A percentile compares a stretch with the other conserved stretches of the same genome.
Evolutionary conservation across 495 filamentous ascomycete genomes (phyloP).

Genomic region (Aspergillus funiculosus): DNA sequence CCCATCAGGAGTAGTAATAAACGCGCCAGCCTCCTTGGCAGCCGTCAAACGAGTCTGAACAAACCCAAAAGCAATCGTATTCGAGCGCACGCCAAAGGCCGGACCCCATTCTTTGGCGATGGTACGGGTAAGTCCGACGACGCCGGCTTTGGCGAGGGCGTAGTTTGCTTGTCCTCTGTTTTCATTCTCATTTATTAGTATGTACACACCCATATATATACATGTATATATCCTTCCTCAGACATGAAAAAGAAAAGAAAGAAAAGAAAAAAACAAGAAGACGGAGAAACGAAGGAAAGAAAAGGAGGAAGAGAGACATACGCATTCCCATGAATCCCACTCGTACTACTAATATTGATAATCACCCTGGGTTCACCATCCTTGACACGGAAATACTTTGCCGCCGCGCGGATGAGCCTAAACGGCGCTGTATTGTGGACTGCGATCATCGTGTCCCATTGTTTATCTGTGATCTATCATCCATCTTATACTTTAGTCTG

Average conservation of each 20-base stretch:
- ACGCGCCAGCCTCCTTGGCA: conserved; percentile 74
- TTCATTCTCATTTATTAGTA: not conserved
- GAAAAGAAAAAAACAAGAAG: not conserved
- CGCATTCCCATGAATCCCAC: conserved; percentile 77
- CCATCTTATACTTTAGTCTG: not conserved
- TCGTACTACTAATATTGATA: conserved; percentile 75
- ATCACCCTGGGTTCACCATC: conserved; percentile 73
- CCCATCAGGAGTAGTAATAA: conserved; percentile 68
- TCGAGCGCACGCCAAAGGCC: conserved; percentile 71
- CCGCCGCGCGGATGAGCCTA: conserved; percentile 69
- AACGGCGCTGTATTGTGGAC: conserved; percentile 80
- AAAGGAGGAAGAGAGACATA: conserved; percentile 28
- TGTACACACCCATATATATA: too few species aligned
- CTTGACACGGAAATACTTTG: conserved; percentile 80
- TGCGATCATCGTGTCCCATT: conserved; percentile 81
- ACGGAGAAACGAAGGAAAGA: not conserved
- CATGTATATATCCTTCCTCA: not conserved
- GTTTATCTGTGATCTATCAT: conserved; percentile 72
- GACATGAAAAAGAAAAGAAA: not conserved
- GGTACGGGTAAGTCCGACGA: conserved; percentile 72
- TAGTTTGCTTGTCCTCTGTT: conserved; percentile 75
- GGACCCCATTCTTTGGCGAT: conserved; percentile 94
- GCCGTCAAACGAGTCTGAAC: conserved; percentile 72
- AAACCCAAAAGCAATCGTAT: conserved; percentile 76
- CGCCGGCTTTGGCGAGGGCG: conserved; percentile 73